Evolutionary conservation across 192 early-diverging fungal genomes (phyloP).

Genomic region (Oehlia diaphana): DNA sequence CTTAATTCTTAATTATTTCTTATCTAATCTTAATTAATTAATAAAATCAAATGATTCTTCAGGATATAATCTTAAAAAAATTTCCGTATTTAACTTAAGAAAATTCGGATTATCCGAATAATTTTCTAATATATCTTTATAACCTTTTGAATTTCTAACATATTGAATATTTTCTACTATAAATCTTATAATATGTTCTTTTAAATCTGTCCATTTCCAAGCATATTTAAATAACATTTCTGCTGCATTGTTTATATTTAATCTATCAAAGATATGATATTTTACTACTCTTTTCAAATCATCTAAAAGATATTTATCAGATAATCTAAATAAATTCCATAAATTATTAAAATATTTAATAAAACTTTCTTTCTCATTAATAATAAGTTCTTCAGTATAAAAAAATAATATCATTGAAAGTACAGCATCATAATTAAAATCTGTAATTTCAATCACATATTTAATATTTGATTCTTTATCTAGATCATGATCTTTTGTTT

Average conservation of each 20-base stretch:
- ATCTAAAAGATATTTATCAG: constrained; percentile 18
- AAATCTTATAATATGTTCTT: neutral
- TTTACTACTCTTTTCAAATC: neutral
- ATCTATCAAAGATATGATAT: neutral
- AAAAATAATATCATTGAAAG: constrained; percentile 8
- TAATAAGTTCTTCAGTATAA: neutral
- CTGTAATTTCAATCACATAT: neutral
- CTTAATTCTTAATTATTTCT: too few relatives aligned
- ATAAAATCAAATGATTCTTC: too few relatives aligned
- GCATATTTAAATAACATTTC: constrained; percentile 6
- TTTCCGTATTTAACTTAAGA: neutral
- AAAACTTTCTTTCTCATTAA: neutral
- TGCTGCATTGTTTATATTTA: neutral
- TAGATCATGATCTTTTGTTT: neutral
- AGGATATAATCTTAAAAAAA: too few relatives aligned
- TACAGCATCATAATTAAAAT: neutral
- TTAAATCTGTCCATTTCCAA: constrained; percentile 23
- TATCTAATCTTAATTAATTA: too few relatives aligned
- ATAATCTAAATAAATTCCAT: neutral
- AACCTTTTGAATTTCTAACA: neutral
- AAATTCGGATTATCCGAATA: neutral
- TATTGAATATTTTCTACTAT: neutral
- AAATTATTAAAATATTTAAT: neutral
- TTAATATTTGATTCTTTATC: too few relatives aligned
- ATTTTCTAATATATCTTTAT: neutral